A percentile compares a stretch with the other conserved stretches of the same genome.
Evolutionary conservation across 2,329 filamentous ascomycete species (phyloP).

Genomic region (Podosphaera xanthii): DNA sequence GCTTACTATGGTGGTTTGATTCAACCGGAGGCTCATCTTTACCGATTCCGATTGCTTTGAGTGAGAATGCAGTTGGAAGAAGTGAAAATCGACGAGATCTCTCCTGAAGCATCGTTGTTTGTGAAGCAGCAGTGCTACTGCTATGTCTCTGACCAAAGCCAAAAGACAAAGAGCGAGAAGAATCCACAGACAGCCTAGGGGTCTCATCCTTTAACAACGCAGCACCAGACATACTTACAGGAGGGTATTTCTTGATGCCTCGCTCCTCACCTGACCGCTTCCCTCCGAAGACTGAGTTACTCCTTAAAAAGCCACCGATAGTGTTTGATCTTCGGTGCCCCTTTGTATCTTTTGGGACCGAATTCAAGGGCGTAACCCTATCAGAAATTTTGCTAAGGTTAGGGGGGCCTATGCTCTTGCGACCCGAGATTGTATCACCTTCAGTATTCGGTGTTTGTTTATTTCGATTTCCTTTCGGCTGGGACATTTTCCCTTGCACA

Average conservation of each 20-base stretch:
- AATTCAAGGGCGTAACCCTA: neutral
- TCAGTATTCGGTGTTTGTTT: slow-evolving; percentile 39
- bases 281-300: slow-evolving; percentile 48
- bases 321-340: slow-evolving; percentile 49
- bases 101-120: slow-evolving; percentile 24
- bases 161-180: slow-evolving; percentile 47
- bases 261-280: slow-evolving; percentile 25
- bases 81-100: slow-evolving; percentile 48
- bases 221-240: slow-evolving; percentile 67
- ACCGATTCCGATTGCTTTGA: slow-evolving; percentile 39
- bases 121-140: slow-evolving; percentile 37
- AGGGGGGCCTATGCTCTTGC: slow-evolving; percentile 32
- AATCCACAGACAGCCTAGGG: slow-evolving; percentile 44
- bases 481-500: slow-evolving; percentile 71
- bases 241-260: slow-evolving; percentile 50
- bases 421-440: slow-evolving; percentile 30
- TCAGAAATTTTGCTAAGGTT: slow-evolving; percentile 35
- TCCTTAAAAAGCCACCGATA: slow-evolving; percentile 64
- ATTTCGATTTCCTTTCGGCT: slow-evolving; percentile 37
- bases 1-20: slow-evolving; percentile 6
- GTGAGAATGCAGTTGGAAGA: slow-evolving; percentile 38
- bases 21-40: slow-evolving; percentile 21
- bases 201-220: slow-evolving; percentile 19
- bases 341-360: slow-evolving; percentile 16
- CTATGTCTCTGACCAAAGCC: slow-evolving; percentile 48